Evolutionary conservation across 192 early-diverging fungal genomes (phyloP).

Genomic region (Haplosporangium gracile): DNA sequence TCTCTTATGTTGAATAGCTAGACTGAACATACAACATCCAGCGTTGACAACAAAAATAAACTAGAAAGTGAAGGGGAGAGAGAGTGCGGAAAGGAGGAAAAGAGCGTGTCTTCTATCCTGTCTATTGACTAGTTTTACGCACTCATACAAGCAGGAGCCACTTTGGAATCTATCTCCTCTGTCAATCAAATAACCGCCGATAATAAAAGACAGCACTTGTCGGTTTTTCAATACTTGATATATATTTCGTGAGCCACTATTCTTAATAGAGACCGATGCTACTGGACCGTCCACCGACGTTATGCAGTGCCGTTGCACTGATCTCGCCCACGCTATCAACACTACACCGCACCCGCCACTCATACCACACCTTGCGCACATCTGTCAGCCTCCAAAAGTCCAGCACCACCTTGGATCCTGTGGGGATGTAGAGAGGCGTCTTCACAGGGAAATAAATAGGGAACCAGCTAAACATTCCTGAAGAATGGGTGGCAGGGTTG

Average conservation of each 20-base stretch:
- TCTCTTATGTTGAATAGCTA: too few relatives aligned
- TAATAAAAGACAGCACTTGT: too few relatives aligned
- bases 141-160: too few relatives aligned
- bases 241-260: too few relatives aligned
- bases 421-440: slow-evolving; percentile 78
- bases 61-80: too few relatives aligned
- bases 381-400: slow-evolving; percentile 91
- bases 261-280: slow-evolving; percentile 75
- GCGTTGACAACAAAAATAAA: too few relatives aligned
- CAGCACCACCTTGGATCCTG: slow-evolving; percentile 70
- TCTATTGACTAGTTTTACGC: too few relatives aligned
- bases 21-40: too few relatives aligned
- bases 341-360: slow-evolving; percentile 80
- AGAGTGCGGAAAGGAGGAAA: too few relatives aligned
- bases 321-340: slow-evolving; percentile 47
- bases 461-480: slow-evolving; percentile 99
- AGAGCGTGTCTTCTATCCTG: too few relatives aligned
- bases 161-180: neutral
- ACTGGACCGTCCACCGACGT: slow-evolving; percentile 75
- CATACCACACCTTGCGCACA: slow-evolving; percentile 94
- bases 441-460: slow-evolving; percentile 94
- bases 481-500: slow-evolving; percentile 87
- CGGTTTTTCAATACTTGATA: neutral
- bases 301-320: slow-evolving; percentile 70
- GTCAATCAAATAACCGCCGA: neutral